A percentile compares a stretch with the other conserved stretches of the same genome.
These are phyloP conservation scores for Citropsis articulata DNA, from an alignment of 345 rosid species.

Conservation along the genomic window DNA sequence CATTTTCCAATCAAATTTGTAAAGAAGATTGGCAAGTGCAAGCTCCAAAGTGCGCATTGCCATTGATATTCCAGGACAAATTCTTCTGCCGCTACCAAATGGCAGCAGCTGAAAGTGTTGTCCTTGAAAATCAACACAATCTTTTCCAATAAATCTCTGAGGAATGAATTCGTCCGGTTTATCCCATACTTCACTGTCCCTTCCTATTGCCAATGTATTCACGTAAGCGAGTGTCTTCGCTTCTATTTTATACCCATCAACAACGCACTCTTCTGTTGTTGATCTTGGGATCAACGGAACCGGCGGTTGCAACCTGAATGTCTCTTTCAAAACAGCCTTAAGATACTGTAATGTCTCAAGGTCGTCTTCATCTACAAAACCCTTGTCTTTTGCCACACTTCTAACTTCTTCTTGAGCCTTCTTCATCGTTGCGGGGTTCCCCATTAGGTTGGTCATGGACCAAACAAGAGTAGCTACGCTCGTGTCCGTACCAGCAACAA, in stretches of 20 bases:
- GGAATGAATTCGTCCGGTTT: slow-evolving; percentile 20
- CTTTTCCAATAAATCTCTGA: slow-evolving; percentile 22
- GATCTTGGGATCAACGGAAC: slow-evolving; percentile 30
- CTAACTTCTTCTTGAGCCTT: slow-evolving; percentile 28
- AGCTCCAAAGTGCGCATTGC: slow-evolving; percentile 16
- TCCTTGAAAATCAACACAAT: slow-evolving; percentile 18
- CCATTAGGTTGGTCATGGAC: slow-evolving; percentile 35
- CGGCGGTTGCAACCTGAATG: slow-evolving; percentile 27
- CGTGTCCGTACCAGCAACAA: slow-evolving; percentile 33
- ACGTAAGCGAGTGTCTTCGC: slow-evolving; percentile 20
- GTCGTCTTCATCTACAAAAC: slow-evolving; percentile 25
- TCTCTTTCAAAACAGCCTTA: slow-evolving; percentile 32
- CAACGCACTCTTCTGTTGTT: slow-evolving; percentile 9
- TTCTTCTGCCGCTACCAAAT: slow-evolving; percentile 35
- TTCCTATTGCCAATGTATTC: slow-evolving; percentile 33
- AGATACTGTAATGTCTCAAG: slow-evolving; percentile 17
- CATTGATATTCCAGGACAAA: slow-evolving; percentile 24
- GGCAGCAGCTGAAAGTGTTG: slow-evolving; percentile 25
- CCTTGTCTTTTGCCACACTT: slow-evolving; percentile 6
- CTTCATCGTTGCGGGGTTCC: slow-evolving; percentile 20
- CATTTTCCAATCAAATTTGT: slow-evolving; percentile 28
- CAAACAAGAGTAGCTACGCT: slow-evolving; percentile 20
- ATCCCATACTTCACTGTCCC: slow-evolving; percentile 31
- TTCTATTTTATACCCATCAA: slow-evolving; percentile 21
- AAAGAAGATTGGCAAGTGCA: slow-evolving; percentile 22